phyloP scores from a whole-genome alignment of 352 stramenopile genomes.

The Blastocystis sp. region DNA sequence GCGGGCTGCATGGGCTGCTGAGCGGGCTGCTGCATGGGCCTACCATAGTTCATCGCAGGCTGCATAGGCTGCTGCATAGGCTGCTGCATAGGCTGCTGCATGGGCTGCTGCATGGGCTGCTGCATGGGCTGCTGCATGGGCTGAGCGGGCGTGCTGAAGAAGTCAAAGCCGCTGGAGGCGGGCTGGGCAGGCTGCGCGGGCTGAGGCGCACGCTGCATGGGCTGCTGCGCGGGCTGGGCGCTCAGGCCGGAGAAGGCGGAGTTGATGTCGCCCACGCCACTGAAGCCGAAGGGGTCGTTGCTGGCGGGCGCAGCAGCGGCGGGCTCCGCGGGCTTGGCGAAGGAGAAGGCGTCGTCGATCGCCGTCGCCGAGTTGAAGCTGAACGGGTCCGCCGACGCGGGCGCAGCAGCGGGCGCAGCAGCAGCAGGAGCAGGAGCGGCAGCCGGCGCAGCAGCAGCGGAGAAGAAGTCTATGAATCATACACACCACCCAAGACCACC shows the following conservation, averaged over 20 bases:
- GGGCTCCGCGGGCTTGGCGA: conserved; percentile 1
- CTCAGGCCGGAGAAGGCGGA: conserved; percentile 2
- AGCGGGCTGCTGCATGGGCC: not conserved
- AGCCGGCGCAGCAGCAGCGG: not conserved
- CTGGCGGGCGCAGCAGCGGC: conserved; percentile 17
- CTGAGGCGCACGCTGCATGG: too few relatives aligned
- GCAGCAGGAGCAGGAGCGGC: not conserved
- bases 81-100: not conserved
- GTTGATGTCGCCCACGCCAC: not conserved
- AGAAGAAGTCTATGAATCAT: conserved; percentile 28
- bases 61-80: not conserved
- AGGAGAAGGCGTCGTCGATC: conserved; percentile 22
- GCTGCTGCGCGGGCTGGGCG: not conserved
- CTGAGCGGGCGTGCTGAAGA: conserved; percentile 25
- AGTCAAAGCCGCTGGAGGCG: not conserved
- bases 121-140: too few relatives aligned
- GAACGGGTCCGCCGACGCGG: conserved; percentile 41
- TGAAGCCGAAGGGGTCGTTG: conserved; percentile 63
- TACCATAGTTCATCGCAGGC: conserved; percentile 48
- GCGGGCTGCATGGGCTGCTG: conserved; percentile 15
- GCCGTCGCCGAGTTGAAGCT: not conserved
- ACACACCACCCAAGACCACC: not conserved
- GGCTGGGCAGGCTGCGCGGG: not conserved
- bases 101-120: not conserved
- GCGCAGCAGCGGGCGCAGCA: conserved; percentile 4